These are phyloP conservation scores for Candida taoyuanica DNA, from an alignment of 805 yeast genomes.

Conservation along the genomic window DNA sequence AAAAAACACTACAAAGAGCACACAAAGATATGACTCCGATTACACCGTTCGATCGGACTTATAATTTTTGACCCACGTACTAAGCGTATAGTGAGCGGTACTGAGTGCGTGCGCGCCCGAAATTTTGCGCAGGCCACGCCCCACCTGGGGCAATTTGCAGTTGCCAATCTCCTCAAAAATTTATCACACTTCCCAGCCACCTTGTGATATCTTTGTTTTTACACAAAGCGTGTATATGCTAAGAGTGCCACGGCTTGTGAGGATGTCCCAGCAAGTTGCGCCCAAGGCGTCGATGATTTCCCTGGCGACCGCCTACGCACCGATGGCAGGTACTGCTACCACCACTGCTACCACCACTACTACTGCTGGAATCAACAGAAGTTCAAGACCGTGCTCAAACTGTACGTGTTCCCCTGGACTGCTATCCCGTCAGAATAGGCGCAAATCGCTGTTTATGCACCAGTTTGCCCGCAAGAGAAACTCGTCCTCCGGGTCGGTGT, in stretches of 20 bases:
- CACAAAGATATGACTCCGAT: too few relatives aligned
- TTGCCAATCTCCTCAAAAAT: too few relatives aligned
- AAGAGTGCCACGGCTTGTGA: too few relatives aligned
- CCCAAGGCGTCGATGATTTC: slow-evolving; percentile 41
- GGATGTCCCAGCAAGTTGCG: slow-evolving; percentile 30
- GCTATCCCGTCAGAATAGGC: slow-evolving; percentile 58
- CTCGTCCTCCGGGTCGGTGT: slow-evolving; percentile 18
- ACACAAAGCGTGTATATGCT: too few relatives aligned
- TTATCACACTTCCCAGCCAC: neutral
- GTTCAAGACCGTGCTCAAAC: slow-evolving; percentile 55
- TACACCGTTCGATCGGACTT: too few relatives aligned
- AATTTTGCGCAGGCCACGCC: too few relatives aligned
- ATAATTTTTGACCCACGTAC: too few relatives aligned
- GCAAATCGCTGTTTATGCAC: slow-evolving; percentile 50
- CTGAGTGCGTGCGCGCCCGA: too few relatives aligned
- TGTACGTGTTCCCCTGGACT: slow-evolving; percentile 86
- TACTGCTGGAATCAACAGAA: slow-evolving; percentile 17
- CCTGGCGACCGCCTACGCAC: slow-evolving; percentile 27
- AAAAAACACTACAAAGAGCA: too few relatives aligned
- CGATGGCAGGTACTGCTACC: slow-evolving; percentile 1
- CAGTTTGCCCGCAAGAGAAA: slow-evolving; percentile 31
- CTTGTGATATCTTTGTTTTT: too few relatives aligned
- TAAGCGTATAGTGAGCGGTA: too few relatives aligned
- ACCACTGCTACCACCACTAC: neutral
- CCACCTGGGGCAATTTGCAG: too few relatives aligned